Base-by-base conservation (phyloP, 805 yeast genomes). In the Ogataea populi-albae region DNA sequence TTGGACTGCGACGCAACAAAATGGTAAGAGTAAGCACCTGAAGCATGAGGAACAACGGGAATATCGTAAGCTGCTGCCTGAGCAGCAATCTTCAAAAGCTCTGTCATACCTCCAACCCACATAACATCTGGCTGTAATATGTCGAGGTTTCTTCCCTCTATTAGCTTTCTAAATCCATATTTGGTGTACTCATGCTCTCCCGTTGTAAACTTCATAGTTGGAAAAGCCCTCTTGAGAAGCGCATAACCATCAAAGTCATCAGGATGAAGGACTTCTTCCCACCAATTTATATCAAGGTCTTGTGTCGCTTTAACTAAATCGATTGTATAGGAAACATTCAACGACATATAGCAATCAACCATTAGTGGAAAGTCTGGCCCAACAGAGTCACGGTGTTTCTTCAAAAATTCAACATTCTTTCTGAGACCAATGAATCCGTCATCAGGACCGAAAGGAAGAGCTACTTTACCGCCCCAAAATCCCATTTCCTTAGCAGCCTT, bases 51-150 rank as follows among this genome's bases (percentile, higher is more conserved):
- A 37, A 71, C 76, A 30, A 71, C 73, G 18, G 76, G 77, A 33
- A 70, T 67, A 43, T 71, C 76, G 44, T 71, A 71, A 14, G 75
- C 75, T 31, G 73, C 73, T 18, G 75, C 75, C 48, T 70, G 75
- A 12, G 65, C 66, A 26, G 72, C 65, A 33, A 71, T 58, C 43
- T 67, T 64, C 35, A 71, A 53, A 22, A 69, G 53, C 54, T 71
- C 76, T 14, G 75, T 69, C 62, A 70, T 49, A 29, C 75, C 75
- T 34, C 75, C 75, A 41, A 69, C 71, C 75, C 75, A 71, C 75
- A 71, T 71, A 34, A 70, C 68, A 48, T 71, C 77, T 16, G 75
- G 75, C 49, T 71, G 76, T 38, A 71, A 50, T 40, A 71, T 69
- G 45, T 68, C 74, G 33, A 71, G 40, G 47, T 69, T 68, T 41